Base-by-base conservation (phyloP, 2,329 filamentous ascomycete species). In the Colletotrichum filicis region DNA sequence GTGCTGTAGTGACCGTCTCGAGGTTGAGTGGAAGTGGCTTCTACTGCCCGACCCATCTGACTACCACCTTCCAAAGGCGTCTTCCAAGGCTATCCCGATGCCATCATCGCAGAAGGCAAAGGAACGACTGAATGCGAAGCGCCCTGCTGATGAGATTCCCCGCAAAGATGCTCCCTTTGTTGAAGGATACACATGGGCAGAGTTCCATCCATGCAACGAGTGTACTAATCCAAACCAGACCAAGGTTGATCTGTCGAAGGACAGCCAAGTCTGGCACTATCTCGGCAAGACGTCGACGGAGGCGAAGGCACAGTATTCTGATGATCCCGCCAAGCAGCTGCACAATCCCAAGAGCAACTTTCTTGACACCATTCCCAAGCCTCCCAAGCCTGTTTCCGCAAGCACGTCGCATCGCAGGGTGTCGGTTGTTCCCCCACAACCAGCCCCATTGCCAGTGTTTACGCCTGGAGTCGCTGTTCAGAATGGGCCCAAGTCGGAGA, bases 271-370 rank as follows among this genome's bases (percentile, higher is more conserved):
- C 22, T 98, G 95, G 94, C 90, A 95, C 83, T 98, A 98, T 81
- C 88, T 99, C 73, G 94, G 94, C 37, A 91, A 91, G 80, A 90
- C 89, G 24, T 98, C 96, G 26, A 98, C 96, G 7, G 96, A 98
- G 79, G 93, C 95, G 66, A 95, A 92, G 81, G 92, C 95, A 30
- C 95, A 97, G 80, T 99, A 97, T 83, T 97, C 95, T 5, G 94
- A 97, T 78, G 92, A 97, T 82, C 90, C 89, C 56, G 75, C 79
- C 9, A 87, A 82, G 14, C 87, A 83, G n/a, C 85, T 85, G 58
- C 88, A 94, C 81, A 94, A 94, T 73, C 84, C 87, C 2, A 92
- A 89, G 82, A 92, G 91, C 76, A 93, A 93, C 79, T 95, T 93
- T 81, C 82, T 95, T 79, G 92, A 94, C 58, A 92, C 92, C 2